Evolutionary conservation across 192 early-diverging fungal genomes (phyloP).

Genomic region (Entophlyctis luteolus): DNA sequence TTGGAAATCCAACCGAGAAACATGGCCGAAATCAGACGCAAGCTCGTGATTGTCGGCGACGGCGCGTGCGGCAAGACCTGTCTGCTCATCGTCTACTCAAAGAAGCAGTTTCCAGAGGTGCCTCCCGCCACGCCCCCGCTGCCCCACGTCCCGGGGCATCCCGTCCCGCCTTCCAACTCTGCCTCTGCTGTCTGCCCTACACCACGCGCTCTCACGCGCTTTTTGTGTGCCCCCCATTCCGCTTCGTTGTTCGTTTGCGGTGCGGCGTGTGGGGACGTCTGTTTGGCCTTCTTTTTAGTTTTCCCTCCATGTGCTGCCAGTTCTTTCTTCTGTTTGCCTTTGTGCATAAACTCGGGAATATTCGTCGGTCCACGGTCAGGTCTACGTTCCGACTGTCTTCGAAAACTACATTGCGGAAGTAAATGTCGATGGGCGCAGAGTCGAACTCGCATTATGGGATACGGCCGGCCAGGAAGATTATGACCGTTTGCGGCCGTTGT

Average conservation of each 20-base stretch:
- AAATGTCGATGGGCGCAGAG: conserved; percentile 75
- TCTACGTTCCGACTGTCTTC: conserved; percentile 64
- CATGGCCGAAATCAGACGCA: conserved; percentile 44
- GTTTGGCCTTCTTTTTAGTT: not conserved
- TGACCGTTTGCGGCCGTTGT: conserved; percentile 86
- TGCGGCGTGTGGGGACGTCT: not conserved
- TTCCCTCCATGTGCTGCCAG: not conserved
- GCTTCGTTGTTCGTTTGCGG: not conserved
- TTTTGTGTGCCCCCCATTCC: not conserved
- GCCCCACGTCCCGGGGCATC: not conserved
- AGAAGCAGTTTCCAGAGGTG: conserved; percentile 83
- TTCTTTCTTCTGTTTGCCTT: not conserved
- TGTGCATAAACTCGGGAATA: too few species aligned
- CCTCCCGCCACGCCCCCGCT: not conserved
- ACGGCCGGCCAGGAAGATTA: conserved; percentile 97
- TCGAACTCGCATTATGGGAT: conserved; percentile 94
- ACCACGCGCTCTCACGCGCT: not conserved
- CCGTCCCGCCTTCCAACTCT: not conserved
- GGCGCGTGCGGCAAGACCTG: conserved; percentile 79
- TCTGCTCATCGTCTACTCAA: conserved; percentile 75
- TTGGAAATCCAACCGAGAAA: not conserved
- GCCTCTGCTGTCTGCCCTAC: not conserved
- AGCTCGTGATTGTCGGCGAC: conserved; percentile 79
- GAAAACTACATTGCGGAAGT: conserved; percentile 92
- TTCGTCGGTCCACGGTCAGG: too few species aligned